Base-by-base conservation (phyloP, 441 rosid species). In the Pelargonium fulgidum region DNA sequence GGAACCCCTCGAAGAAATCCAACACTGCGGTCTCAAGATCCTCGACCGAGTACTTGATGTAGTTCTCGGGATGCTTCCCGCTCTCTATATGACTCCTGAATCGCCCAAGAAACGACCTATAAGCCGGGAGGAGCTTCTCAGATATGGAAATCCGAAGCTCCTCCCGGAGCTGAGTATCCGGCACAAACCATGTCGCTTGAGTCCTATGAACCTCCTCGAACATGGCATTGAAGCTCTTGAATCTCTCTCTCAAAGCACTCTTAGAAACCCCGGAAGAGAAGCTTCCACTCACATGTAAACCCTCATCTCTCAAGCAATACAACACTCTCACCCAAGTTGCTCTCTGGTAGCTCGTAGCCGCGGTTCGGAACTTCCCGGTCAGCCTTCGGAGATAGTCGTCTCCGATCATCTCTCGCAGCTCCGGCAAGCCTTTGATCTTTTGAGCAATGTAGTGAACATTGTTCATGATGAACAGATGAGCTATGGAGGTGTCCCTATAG, bases 11-110 rank as follows among this genome's bases (percentile, higher is more conserved):
- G 9, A 92, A 92, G 85, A 92, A 89, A 90, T 92, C 98, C 79
- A 93, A 77, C 66, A 90, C 86, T 20, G 87, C 88, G 24, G 69
- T 80, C 81, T 90, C 98, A 70, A 93, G 79, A 81, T 93, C 96
- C 80, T 93, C 97, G 3, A 85, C 92, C 0, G 96, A 81, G 65
- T 87, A 93, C 82, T 87, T 93, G 76, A 93, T 81, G 80, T 90
- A 93, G 75, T 89, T 89, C 81, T 93, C 98, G 0, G 98, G 98
- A 76, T 93, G 97, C 83, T 59, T 93, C 69, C 90, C 91, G 69
- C 92, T 93, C 85, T 93, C 98, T 73, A 89, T 90, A 75, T 90
- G 91, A 72, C 88, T 84, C 80, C 97, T 86, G 75, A 89, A 90
- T 69, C 97, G 82, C 74, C 98, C 98, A 66, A 84, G 83, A 78